Evolutionary conservation across 345 rosid species (phyloP).

Genomic region (Salix purpurea): DNA sequence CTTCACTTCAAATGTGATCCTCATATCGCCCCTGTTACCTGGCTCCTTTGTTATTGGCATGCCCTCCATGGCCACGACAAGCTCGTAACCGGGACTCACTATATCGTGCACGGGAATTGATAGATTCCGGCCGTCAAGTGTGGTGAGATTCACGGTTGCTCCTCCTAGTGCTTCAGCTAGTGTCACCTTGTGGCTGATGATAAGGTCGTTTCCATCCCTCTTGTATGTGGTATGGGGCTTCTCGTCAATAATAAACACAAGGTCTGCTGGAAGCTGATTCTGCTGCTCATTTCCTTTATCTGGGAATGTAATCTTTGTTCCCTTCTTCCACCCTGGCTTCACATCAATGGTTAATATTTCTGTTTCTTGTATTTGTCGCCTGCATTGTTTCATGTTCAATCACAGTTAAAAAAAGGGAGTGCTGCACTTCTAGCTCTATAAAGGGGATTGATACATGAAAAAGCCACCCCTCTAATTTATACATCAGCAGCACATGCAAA

Average conservation of each 20-base stretch:
- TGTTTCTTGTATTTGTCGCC: conserved; percentile 67
- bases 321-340: conserved; percentile 98
- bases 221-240: conserved; percentile 63
- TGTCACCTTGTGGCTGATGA: conserved; percentile 45
- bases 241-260: conserved; percentile 81
- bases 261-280: conserved; percentile 87
- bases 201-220: conserved; percentile 83
- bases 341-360: conserved; percentile 84
- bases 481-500: neutral
- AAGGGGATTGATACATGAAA: neutral
- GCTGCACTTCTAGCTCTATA: neutral
- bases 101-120: conserved; percentile 62
- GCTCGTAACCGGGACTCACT: conserved; percentile 78
- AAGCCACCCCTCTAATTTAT: neutral
- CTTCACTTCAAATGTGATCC: conserved; percentile 77
- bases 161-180: conserved; percentile 91
- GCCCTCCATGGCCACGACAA: conserved; percentile 70
- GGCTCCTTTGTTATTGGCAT: conserved; percentile 91
- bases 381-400: conserved; percentile 18
- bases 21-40: conserved; percentile 64
- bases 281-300: conserved; percentile 92
- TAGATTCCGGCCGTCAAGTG: conserved; percentile 63
- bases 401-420: neutral
- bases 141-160: conserved; percentile 45
- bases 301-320: conserved; percentile 87